Percentiles rank a stretch among this genome's conserved stretches.
Evolutionary conservation across 352 stramenopile species (phyloP).

Genomic region (Phytophthora tubulina): DNA sequence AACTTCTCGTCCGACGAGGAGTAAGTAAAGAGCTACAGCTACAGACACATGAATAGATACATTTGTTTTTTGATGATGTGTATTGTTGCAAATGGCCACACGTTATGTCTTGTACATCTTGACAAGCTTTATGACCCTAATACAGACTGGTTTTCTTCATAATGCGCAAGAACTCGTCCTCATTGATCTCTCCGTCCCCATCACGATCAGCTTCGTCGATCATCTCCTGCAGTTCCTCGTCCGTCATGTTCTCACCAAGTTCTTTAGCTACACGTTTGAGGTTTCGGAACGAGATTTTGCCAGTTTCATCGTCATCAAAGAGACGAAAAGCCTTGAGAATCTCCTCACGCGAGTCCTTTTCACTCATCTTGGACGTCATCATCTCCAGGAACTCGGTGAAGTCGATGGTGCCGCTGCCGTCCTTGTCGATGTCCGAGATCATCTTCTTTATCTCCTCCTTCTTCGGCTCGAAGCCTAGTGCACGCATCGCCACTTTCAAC

Average conservation of each 20-base stretch:
- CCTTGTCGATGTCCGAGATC: constrained; percentile 97
- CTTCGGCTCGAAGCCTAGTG: constrained; percentile 97
- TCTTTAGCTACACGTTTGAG: constrained; percentile 98
- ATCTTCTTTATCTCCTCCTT: constrained; percentile 99
- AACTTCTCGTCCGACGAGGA: constrained; percentile 82
- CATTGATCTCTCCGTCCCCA: constrained; percentile 96
- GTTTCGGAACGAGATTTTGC: constrained; percentile 97
- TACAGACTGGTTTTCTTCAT: constrained; percentile 97
- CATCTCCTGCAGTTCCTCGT: constrained; percentile 98
- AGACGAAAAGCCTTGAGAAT: constrained; percentile 98
- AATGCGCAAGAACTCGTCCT: constrained; percentile 97
- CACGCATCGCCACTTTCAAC: constrained; percentile 96
- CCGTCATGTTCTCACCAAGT: constrained; percentile 97
- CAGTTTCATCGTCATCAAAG: constrained; percentile 98
- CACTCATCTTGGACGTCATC: constrained; percentile 98
- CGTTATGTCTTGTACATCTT: constrained; percentile 7
- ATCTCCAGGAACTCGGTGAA: constrained; percentile 98
- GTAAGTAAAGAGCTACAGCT: constrained; percentile 32
- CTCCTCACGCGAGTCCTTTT: constrained; percentile 97
- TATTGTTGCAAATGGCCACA: constrained; percentile 7
- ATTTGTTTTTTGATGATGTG: constrained; percentile 25
- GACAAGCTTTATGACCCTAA: constrained; percentile 31
- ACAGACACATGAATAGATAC: constrained; percentile 29
- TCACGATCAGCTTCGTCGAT: constrained; percentile 97
- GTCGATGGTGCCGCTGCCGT: constrained; percentile 95